Percentiles rank a stretch among this genome's conserved stretches.
phyloP scores from a whole-genome alignment of 1,284 basidiomycete genomes.

The Trichosporon ovoides region DNA sequence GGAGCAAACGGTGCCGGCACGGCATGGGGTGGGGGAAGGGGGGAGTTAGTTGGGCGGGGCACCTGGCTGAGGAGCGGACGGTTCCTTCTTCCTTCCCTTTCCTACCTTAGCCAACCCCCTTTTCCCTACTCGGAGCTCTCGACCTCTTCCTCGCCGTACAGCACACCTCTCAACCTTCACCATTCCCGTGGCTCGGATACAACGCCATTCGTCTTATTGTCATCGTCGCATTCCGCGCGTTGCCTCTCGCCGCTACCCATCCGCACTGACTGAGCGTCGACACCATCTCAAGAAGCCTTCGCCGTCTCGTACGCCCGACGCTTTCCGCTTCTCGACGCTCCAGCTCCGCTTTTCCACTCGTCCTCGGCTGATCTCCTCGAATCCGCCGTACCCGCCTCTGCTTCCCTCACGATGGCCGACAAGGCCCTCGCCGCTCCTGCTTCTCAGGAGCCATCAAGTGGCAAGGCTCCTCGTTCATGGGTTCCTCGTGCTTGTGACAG shows the following conservation, averaged over 20 bases:
- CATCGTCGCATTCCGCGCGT: too few relatives aligned
- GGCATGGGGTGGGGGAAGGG: constrained; percentile 1
- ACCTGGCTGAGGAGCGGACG: not conserved
- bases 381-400: not conserved
- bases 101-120: not conserved
- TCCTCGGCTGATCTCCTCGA: not conserved
- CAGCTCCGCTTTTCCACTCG: not conserved
- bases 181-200: too few relatives aligned
- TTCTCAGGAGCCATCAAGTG: constrained; percentile 20
- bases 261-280: too few relatives aligned
- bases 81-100: constrained; percentile 6
- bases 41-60: constrained; percentile 1
- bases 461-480: constrained; percentile 26
- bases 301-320: not conserved
- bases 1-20: not conserved
- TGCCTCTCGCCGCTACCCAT: too few relatives aligned
- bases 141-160: not conserved
- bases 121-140: not conserved
- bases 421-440: not conserved
- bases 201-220: too few relatives aligned
- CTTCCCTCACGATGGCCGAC: constrained; percentile 1
- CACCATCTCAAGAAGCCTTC: too few relatives aligned
- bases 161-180: too few relatives aligned
- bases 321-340: not conserved
- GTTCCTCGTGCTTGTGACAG: constrained; percentile 30